Conservation (phyloP, 345 rosid genomes). For the Dovyalis caffra region DNA sequence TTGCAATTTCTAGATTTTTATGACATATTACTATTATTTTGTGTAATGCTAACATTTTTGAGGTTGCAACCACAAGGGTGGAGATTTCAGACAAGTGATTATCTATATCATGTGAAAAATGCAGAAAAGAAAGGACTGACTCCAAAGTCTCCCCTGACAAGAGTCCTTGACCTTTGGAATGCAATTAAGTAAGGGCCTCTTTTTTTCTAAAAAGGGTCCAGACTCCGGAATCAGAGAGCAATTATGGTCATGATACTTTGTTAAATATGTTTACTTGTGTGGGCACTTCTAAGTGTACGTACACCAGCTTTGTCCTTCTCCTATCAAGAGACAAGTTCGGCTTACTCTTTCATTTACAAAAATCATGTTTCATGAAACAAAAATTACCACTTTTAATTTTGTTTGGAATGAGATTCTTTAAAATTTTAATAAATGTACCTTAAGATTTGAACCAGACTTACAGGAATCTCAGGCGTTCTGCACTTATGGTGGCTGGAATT, state of each 20-base stretch:
- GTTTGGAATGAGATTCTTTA: background rate
- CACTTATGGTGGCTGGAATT: slow-evolving; percentile 30
- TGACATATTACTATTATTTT: background rate
- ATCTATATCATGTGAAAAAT: background rate
- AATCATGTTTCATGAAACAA: background rate
- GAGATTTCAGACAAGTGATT: background rate
- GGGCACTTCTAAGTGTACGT: background rate
- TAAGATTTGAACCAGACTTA: slow-evolving; percentile 24
- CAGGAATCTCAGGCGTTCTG: slow-evolving; percentile 31
- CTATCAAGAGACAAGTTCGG: background rate
- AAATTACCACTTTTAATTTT: no score
- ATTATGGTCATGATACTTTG: background rate
- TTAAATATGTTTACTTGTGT: background rate
- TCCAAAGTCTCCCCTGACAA: background rate
- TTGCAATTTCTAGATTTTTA: background rate
- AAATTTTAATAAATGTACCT: background rate
- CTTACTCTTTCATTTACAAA: background rate
- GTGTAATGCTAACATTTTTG: background rate
- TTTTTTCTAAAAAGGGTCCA: background rate
- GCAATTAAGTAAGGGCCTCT: background rate
- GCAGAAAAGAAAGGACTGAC: background rate
- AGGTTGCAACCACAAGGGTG: background rate
- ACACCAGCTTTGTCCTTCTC: background rate
- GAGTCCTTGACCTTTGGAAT: background rate
- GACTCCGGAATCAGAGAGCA: background rate